These are phyloP conservation scores for Hansenula sp. DNA, from an alignment of 1,139 yeast species.

Conservation along the genomic window DNA sequence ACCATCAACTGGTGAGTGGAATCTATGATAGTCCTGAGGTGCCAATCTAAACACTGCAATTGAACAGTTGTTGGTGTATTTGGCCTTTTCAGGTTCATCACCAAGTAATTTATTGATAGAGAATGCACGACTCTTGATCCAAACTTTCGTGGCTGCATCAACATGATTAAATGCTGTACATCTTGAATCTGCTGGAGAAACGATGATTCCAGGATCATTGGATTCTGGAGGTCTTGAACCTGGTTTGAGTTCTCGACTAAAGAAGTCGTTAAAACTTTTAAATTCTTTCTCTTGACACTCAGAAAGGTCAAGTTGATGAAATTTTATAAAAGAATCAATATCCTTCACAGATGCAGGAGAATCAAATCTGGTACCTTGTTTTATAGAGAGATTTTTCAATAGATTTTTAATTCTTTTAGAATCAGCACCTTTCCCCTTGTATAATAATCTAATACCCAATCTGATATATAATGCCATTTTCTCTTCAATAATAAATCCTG, in stretches of 20 bases:
- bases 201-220: constrained; percentile 43
- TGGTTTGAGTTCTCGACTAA: constrained; percentile 72
- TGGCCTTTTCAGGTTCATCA: constrained; percentile 31
- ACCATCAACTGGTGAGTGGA: constrained; percentile 86
- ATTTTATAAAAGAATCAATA: constrained; percentile 74
- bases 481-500: constrained; percentile 87
- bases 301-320: constrained; percentile 68
- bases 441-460: constrained; percentile 77
- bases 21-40: constrained; percentile 95
- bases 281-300: constrained; percentile 61
- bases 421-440: constrained; percentile 67
- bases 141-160: constrained; percentile 62
- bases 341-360: constrained; percentile 58
- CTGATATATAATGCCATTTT: constrained; percentile 88
- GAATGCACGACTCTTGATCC: constrained; percentile 89
- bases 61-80: constrained; percentile 49
- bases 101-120: constrained; percentile 62
- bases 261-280: constrained; percentile 81
- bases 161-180: constrained; percentile 66
- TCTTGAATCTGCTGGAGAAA: constrained; percentile 88
- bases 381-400: constrained; percentile 61
- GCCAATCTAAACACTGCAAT: constrained; percentile 84
- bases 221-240: constrained; percentile 71
- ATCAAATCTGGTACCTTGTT: constrained; percentile 86
- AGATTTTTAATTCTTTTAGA: constrained; percentile 51